phyloP scores from a whole-genome alignment of 2,329 filamentous ascomycete genomes.

The Corinectria fuckeliana region DNA sequence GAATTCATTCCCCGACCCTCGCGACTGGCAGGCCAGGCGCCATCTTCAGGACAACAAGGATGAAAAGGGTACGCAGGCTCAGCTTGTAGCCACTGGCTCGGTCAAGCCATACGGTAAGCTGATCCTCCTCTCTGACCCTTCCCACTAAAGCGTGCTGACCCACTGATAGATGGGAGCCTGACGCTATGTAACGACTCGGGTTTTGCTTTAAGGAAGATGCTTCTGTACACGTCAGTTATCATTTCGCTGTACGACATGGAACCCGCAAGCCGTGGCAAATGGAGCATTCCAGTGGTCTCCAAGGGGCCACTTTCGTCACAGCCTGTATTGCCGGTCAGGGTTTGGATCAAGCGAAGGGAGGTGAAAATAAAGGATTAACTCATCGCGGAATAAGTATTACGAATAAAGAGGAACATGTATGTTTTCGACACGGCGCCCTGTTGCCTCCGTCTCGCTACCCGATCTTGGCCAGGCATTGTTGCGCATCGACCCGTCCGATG shows the following conservation, averaged over 20 bases:
- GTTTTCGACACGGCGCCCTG: no score
- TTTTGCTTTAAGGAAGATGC: constrained; percentile 43
- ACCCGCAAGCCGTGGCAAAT: constrained; percentile 37
- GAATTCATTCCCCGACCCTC: constrained; percentile 40
- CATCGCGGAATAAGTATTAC: not conserved
- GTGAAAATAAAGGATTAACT: no score
- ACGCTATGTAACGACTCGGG: constrained; percentile 43
- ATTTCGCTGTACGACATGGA: constrained; percentile 47
- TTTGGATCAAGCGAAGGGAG: constrained; percentile 43
- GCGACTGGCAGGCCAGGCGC: constrained; percentile 45
- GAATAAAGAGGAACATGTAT: no score
- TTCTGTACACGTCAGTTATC: constrained; percentile 44
- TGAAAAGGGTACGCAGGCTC: constrained; percentile 32
- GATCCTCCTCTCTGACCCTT: not conserved
- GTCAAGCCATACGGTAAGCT: constrained; percentile 44
- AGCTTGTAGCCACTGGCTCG: constrained; percentile 34
- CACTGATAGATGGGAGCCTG: constrained; percentile 38
- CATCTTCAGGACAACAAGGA: constrained; percentile 40
- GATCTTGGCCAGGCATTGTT: no score
- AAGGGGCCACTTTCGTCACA: constrained; percentile 38
- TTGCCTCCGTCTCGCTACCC: no score
- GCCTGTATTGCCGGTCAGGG: constrained; percentile 37
- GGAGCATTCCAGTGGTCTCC: constrained; percentile 34
- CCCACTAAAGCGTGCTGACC: constrained; percentile 9
- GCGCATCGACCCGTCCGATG: no score